Evolutionary conservation across 2,329 filamentous ascomycete genomes (phyloP), one percentile per base, ranked within the genome.

Genomic region (Apiospora aurea): DNA sequence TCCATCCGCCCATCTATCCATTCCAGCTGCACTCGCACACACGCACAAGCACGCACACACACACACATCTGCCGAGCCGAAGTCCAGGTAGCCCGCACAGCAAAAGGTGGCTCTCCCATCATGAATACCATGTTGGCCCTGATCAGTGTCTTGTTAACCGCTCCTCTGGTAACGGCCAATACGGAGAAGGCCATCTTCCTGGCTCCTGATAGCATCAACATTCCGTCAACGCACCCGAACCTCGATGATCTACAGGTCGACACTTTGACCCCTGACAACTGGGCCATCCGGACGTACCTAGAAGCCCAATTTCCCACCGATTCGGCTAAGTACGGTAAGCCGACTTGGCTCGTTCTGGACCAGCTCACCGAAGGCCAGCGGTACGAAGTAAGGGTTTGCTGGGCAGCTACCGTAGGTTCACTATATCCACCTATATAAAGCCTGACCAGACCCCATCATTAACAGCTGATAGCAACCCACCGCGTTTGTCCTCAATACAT

Each of bases 341-440:
- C 91, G 69, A 92, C 93, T 41, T 98, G 96, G 96, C 89, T 95
- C 76, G 83, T 96, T 10, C 88, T 99, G 7, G 88, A 93, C 71
- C 84, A 87, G 46, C 86, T 99, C 71, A 86, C 83, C n/a, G 87
- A 90, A 47, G 89, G 90, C 14, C 92, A 92, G 78, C 89, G 95
- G 75, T 98, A 98, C 86, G 96, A 99, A 85, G 88, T 97, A 68
- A 91, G 96, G 71, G 87, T 98, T 73, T 98, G 96, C 84, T 99
- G 96, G 95, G 88, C 94, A 73, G 96, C 96, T 53, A 96, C 92
- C 73, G 96, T 97, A 87, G 83, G 93, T 87, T 44, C 14, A 7
- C 29, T 38, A 53, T 53, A 64, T 64, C 57, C 57, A 64, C 57
- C 18, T 64, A 13, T 64, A 64, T 64, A 64, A 41, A 41, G 13